Evolutionary conservation across 2,329 filamentous ascomycete species (phyloP), one percentile per base, ranked within the genome.

Genomic region (Didymella sp.): DNA sequence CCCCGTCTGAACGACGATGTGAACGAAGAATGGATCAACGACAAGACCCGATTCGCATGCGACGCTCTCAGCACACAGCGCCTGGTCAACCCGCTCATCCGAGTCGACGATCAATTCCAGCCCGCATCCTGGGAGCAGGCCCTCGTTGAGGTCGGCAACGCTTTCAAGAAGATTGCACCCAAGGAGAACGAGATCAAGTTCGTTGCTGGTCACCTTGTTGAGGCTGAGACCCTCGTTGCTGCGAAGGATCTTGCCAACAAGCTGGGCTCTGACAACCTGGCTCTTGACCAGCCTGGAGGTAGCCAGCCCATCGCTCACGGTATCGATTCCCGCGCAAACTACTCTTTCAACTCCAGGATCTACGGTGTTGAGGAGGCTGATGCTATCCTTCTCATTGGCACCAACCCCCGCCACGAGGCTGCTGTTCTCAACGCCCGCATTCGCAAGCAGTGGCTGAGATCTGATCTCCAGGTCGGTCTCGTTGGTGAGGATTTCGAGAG

Each of bases 11-110:
- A 99, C 76, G 95, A 99, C 75, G 93, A 98, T 71, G 87, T 99
- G 70, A 99, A 99, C 78, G 95, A 99, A 81, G 95, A 99, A 79
- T 99, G 95, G 95, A 98, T 99, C 77, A 95, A 98, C 79, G 95
- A 99, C 82, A 99, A 98, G 85, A 89, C 92, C 37, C 88, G 95
- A 64, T 99, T 98, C 76, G 94, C 95, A 38, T 96, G 93, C 76
- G 95, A 99, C 76, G 95, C 95, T 46, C 84, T 99, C 65, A 96
- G 93, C 85, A 98, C 94, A 43, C 95, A 99, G 80, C 87, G 95
- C 73, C 83, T 99, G 54, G 98, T 95, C 31, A 95, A 94, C 65
- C 95, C 95, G 38, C 81, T 99, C 62, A 88, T 97, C 70, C 90
- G 93, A 67, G 88, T 89, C 56, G 90, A 96, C 58, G 90, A 93